Percentiles rank a stretch among this genome's conserved stretches.
These are phyloP conservation scores for Penicillium olsonii DNA, from an alignment of 2,329 filamentous ascomycete genomes.

Conservation along the genomic window DNA sequence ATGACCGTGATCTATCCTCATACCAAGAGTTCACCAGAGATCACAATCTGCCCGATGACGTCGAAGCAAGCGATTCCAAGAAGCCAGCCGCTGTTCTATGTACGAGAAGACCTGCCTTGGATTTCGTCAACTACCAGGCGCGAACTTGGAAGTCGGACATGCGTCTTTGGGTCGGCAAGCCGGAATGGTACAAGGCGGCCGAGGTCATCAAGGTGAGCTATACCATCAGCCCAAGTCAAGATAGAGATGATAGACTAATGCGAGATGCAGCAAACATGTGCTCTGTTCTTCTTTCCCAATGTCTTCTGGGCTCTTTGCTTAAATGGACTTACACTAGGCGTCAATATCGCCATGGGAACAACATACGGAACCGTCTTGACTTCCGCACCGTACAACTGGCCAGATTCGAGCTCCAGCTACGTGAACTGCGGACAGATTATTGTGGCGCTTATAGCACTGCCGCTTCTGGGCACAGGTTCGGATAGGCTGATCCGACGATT, in stretches of 20 bases:
- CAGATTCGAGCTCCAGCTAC: conserved; percentile 36
- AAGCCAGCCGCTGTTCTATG: conserved; percentile 13
- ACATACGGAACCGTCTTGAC: conserved; percentile 43
- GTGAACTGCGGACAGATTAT: conserved; percentile 45
- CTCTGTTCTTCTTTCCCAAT: conserved; percentile 42
- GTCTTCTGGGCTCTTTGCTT: conserved; percentile 45
- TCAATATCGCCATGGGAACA: conserved; percentile 45
- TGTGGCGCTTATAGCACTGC: conserved; percentile 40
- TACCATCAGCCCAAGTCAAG: no score
- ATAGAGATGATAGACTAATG: no score
- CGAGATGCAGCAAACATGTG: conserved; percentile 28
- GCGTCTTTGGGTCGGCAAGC: conserved; percentile 41
- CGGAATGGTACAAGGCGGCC: conserved; percentile 39
- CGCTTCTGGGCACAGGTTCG: conserved; percentile 42
- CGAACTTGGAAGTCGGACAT: conserved; percentile 42
- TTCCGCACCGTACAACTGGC: conserved; percentile 41
- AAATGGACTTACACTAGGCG: conserved; percentile 42
- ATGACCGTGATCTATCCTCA: conserved; percentile 38
- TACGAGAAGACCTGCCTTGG: conserved; percentile 29
- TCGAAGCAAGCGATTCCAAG: background rate
- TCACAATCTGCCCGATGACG: background rate
- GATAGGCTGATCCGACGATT: conserved; percentile 40
- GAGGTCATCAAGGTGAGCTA: conserved; percentile 23
- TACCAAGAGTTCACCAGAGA: conserved; percentile 37
- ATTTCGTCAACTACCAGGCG: conserved; percentile 38